Base-by-base conservation (phyloP, 2,329 filamentous ascomycete genomes). In the Trichothecium roseum region DNA sequence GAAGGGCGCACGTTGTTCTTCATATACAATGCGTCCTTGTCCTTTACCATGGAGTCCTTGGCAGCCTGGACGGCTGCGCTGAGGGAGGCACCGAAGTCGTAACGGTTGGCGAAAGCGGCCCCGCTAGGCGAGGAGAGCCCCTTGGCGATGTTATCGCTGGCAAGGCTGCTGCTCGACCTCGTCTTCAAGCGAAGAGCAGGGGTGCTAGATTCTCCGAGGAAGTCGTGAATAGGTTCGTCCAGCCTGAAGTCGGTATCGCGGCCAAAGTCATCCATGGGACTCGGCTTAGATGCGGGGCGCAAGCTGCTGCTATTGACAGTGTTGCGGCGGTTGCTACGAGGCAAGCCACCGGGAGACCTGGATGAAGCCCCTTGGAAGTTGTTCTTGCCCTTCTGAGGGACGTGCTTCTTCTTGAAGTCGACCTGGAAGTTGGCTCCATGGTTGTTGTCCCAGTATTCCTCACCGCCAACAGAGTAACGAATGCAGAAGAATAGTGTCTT, bases 381-480 rank as follows among this genome's bases (percentile, higher is more conserved):
- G 40, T 65, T 66, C 64, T 76, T 78, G 44, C 70, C 69, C 34
- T 69, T 75, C 48, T 70, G 69, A 14, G 72, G 64, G 41, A 83
- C 72, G 46, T 72, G 60, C 63, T 84, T 87, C 69, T 88, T 93
- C 44, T 70, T 69, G 63, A 98, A 98, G 56, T 94, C 87, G 37
- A 96, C 75, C 57, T 95, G 88, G 63, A 91, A 98, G 62, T 98
- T 96, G 59, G 77, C 74, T 20, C 68, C 66, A 47, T 68, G 67
- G 56, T 98, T 98, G 69, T 89, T 98, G 61, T 98, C 91, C 91
- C 91, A 98, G 57, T 78, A 84, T 49, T 96, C 89, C 42, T 81
- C 72, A 14, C 86, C 85, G 42, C 80, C 79, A 39, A 94, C 86
- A 28, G 66, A 76, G 60, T 96, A 98, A 35, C 86, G 82, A 34